Base-by-base conservation (phyloP, 208 protist species). In the Borovskyia barvae region DNA sequence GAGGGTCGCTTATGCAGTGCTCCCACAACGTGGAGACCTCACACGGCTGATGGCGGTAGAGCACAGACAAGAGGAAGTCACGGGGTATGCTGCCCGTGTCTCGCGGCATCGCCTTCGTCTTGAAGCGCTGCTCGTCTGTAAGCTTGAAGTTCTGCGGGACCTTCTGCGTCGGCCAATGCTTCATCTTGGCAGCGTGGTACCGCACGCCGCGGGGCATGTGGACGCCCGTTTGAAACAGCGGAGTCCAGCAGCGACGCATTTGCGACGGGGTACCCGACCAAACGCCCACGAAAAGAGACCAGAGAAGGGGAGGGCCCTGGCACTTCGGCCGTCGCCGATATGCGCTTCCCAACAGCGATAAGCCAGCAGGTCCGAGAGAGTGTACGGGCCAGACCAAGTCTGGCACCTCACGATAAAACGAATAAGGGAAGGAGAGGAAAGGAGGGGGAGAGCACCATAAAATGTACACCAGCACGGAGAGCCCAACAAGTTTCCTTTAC, bases 21-120 rank as follows among this genome's bases (percentile, higher is more conserved):
- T 85, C 72, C 90, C 90, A 96, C 17, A 96, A 76, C 3, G 73
- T 51, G n/a, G 68, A 64, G 9, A 96, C 79, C 65, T 92, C 84
- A 51, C 90, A 96, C 9, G 90, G 90, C 65, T 96, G 90, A 60
- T 93, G 70, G 28, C 78, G 85, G 69, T 94, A 96, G 32, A 96
- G 79, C 42, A 96, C 86, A 25, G 82, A 85, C 14, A 96, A 78
- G 9, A 96, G 55, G 69, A 96, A 96, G 56, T 94, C 77, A 37
- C 82, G 79, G 5, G 90, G 82, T 11, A 94, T 92, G 53, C 78
- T 89, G 8, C 87, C 85, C 3, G 84, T 87, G 42, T 94, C 90
- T 20, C 90, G 82, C 28, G 90, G 90, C 52, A 96, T 72, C 24
- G 87, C 47, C 61, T 87, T 87, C 25, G 65, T 29, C 46, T 76